These are phyloP conservation scores for Didymellaceae sp. DNA, from an alignment of 2,329 filamentous ascomycete species.

Conservation along the genomic window DNA sequence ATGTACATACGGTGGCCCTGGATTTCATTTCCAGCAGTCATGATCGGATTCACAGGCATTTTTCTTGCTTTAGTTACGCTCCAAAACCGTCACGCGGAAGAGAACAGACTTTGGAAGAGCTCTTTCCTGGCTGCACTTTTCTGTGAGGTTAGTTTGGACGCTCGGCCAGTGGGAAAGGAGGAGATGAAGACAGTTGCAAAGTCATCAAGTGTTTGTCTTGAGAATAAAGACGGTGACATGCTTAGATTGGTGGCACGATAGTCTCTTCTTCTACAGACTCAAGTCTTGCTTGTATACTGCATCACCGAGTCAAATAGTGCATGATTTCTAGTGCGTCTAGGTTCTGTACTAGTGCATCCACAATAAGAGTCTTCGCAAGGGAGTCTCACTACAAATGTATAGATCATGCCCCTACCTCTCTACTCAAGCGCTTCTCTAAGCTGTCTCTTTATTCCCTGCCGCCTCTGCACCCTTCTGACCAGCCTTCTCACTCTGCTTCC, in stretches of 20 bases:
- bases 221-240: not conserved
- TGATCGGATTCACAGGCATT: not conserved
- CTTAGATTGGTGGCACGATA: not conserved
- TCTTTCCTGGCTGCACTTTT: not conserved
- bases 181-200: not conserved
- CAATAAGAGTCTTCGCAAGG: too few relatives aligned
- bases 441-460: not conserved
- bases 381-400: too few relatives aligned
- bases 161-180: not conserved
- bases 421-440: too few relatives aligned
- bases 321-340: too few relatives aligned
- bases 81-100: not conserved
- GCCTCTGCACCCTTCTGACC: not conserved
- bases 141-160: not conserved
- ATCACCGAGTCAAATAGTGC: too few relatives aligned
- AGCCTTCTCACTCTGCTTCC: constrained; percentile 3
- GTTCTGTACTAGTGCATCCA: too few relatives aligned
- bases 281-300: too few relatives aligned
- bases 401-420: too few relatives aligned
- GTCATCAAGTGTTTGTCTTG: not conserved
- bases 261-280: too few relatives aligned
- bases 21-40: not conserved
- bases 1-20: not conserved
- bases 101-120: constrained; percentile 2
- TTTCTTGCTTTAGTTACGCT: not conserved